phyloP scores from a whole-genome alignment of 2,329 filamentous ascomycete species.

The Trichophyton equinum region DNA sequence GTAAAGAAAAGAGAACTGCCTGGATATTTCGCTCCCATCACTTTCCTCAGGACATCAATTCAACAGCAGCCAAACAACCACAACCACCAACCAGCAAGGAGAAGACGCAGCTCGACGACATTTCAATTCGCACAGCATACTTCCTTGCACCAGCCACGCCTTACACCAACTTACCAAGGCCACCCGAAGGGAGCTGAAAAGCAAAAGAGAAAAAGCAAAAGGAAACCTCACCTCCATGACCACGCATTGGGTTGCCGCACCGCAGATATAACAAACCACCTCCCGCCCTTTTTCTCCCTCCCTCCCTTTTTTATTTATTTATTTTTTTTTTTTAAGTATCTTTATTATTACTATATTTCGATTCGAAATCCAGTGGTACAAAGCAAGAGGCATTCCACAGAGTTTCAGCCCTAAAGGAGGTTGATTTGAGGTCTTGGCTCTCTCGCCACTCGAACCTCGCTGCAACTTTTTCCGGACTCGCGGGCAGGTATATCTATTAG shows the following conservation, averaged over 20 bases:
- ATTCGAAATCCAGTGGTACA: not conserved
- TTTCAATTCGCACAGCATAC: not conserved
- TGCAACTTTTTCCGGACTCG: not conserved
- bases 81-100: too few relatives aligned
- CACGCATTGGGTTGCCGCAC: not conserved
- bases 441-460: slow-evolving; percentile 4
- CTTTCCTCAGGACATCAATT: not conserved
- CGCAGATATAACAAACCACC: not conserved
- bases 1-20: not conserved
- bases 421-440: not conserved
- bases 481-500: not conserved
- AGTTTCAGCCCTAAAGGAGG: not conserved
- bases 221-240: not conserved
- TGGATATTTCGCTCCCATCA: not conserved
- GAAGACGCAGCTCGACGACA: too few relatives aligned
- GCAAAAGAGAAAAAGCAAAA: not conserved
- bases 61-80: not conserved
- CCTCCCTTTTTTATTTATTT: not conserved
- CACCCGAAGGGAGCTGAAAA: not conserved
- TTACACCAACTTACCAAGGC: not conserved
- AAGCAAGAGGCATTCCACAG: not conserved
- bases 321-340: not conserved
- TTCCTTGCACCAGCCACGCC: not conserved
- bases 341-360: not conserved
- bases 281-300: not conserved